Evolutionary conservation across 2,329 filamentous ascomycete genomes (phyloP), one percentile per base, ranked within the genome.

Genomic region (Alternaria alternata): DNA sequence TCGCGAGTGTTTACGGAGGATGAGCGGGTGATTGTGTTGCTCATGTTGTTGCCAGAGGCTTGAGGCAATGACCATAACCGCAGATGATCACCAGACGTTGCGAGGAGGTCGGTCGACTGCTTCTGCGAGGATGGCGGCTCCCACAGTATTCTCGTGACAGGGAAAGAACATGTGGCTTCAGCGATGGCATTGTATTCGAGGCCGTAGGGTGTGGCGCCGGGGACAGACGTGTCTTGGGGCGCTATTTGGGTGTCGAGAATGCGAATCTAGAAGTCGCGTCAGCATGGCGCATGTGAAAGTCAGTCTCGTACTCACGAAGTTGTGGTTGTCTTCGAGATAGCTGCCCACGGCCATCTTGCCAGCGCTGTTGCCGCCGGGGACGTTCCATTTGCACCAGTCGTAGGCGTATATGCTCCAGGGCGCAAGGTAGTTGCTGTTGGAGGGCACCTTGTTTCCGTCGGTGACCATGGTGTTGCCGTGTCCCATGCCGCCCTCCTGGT

Each of bases 311-410:
- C 87, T 72, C 83, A 97, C 93, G 83, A 96, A 99, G 78, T 99
- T 99, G 81, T 99, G 95, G 6, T 94, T 94, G 80, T 99, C 95
- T 81, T 99, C 95, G 52, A 98, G 82, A 77, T 98, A 98, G 82
- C 95, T 99, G 61, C 94, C 95, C 39, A 99, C 86, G 12, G 95
- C 95, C 70, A 99, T 87, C 80, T 98, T 98, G 39, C 95, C 95
- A 4, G 92, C 93, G 63, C 92, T 89, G 67, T 89, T 80, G 34
- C 78, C 77, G 36, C 82, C 82, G 41, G 93, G 88, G 3, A 94
- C 89, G 16, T 91, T 88, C 94, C 95, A 99, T 80, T 99, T 99
- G 83, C 95, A 99, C 95, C 95, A 99, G 81, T 99, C 95, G 72
- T 96, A 94, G 12, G 95, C 94, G 78, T 98, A 99, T 56, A 96